Base-by-base conservation (phyloP, 192 early-diverging fungal genomes). In the Coemansia sp. region DNA sequence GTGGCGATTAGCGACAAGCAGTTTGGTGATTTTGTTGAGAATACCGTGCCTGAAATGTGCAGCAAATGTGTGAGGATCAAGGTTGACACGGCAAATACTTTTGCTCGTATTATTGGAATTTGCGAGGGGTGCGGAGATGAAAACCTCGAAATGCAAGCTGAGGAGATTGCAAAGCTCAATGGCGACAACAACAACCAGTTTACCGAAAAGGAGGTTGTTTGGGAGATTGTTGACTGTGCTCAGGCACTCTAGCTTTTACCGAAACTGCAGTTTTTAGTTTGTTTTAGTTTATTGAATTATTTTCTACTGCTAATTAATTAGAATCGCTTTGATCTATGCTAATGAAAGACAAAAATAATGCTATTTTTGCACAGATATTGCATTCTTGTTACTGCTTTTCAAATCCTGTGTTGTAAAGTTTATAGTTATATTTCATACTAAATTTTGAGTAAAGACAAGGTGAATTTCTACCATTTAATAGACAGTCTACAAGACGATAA, bases 101-200 rank as follows among this genome's bases (percentile, higher is more conserved):
- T 60, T 60, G 56, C 57, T 10, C 44, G 19, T 4, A 49, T 64
- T 11, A n/a, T 64, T 64, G 63, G 63, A 39, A 12, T 64, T 26
- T 52, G 48, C 32, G 63, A 64, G 49, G 63, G 63, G 48, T 64
- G 48, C 23, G 60, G 43, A 1, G 43, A 62, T 2, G 2, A 37
- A 5, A 52, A 19, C 52, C 47, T 64, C 13, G 63, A 42, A 16
- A 48, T 64, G 23, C 1, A 39, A 4, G 1, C 11, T 5, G 19
- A 52, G 43, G 48, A 39, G 40, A 64, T 64, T 45, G 21, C 43
- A 9, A 49, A 42, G 0, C 32, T 64, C 44, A 50, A 18, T 38
- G 9, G 15, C n/a, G 48, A 38, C 43, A 15, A n/a, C 23, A 18
- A 39, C 9, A 19, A 16, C 38, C 16, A 26, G 12, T 50, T 50